These are phyloP conservation scores for Vitis riparia DNA, from an alignment of 164 flowering plant species.

Conservation along the genomic window DNA sequence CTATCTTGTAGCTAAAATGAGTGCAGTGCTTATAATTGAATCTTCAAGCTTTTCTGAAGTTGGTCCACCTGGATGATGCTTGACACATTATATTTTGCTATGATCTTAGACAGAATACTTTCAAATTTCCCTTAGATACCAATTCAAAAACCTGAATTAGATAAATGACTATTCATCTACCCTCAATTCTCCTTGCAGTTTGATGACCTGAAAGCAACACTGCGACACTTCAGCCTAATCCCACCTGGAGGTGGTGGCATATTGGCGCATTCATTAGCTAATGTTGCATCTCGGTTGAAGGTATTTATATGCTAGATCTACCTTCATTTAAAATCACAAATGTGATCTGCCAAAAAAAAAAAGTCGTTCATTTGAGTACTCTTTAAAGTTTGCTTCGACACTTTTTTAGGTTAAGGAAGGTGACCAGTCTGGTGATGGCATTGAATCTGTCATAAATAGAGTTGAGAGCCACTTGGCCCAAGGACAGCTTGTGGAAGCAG, in stretches of 20 bases:
- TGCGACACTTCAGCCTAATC: slow-evolving; percentile 81
- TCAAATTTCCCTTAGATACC: not conserved
- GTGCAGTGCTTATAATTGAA: no score
- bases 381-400: not conserved
- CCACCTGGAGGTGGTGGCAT: slow-evolving; percentile 96
- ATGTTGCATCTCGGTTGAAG: slow-evolving; percentile 77
- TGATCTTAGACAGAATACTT: not conserved
- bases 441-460: slow-evolving; percentile 72
- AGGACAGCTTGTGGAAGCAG: slow-evolving; percentile 90
- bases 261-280: slow-evolving; percentile 83
- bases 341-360: not conserved
- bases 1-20: no score
- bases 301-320: slow-evolving; percentile 24
- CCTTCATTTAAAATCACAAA: not conserved
- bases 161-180: not conserved
- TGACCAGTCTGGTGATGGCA: slow-evolving; percentile 69
- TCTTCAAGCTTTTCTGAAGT: no score
- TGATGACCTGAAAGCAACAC: slow-evolving; percentile 63
- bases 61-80: no score
- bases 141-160: not conserved
- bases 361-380: not conserved
- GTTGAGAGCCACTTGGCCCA: slow-evolving; percentile 75
- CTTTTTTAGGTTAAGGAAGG: slow-evolving; percentile 59
- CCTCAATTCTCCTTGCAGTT: slow-evolving; percentile 50
- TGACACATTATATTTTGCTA: no score